These are phyloP conservation scores for Ogataea allantospora DNA, from an alignment of 805 yeast genomes.

Conservation along the genomic window DNA sequence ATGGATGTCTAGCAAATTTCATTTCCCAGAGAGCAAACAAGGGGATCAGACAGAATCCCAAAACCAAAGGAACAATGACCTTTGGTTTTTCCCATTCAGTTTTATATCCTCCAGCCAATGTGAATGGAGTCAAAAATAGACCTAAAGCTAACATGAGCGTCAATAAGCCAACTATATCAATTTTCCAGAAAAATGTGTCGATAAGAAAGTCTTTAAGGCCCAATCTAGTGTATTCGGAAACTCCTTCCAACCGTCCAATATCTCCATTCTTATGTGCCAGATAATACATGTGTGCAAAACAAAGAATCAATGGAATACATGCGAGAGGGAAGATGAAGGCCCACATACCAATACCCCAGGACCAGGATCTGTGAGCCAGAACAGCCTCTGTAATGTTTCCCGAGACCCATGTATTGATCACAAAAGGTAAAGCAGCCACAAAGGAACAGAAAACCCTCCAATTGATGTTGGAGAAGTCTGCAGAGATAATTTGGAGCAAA, in stretches of 20 bases:
- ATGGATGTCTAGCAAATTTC: conserved; percentile 55
- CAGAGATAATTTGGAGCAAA: conserved; percentile 53
- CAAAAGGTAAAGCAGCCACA: conserved; percentile 67
- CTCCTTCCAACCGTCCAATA: conserved; percentile 39
- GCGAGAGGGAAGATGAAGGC: conserved; percentile 71
- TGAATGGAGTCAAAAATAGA: conserved; percentile 67
- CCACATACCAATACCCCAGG: conserved; percentile 81
- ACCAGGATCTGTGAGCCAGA: conserved; percentile 43
- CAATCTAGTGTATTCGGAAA: conserved; percentile 28
- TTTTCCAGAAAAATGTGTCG: conserved; percentile 55
- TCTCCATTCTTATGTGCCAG: conserved; percentile 54
- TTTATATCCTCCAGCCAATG: conserved; percentile 66
- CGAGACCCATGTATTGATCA: conserved; percentile 76
- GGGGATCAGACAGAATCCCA: conserved; percentile 64
- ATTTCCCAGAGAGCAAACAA: conserved; percentile 60
- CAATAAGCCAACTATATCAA: conserved; percentile 63
- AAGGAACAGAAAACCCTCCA: conserved; percentile 69
- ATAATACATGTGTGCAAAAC: conserved; percentile 55
- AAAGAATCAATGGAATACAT: conserved; percentile 55
- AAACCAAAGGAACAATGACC: conserved; percentile 65
- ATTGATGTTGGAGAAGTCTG: conserved; percentile 66
- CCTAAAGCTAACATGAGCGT: conserved; percentile 57
- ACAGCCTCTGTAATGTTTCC: conserved; percentile 53
- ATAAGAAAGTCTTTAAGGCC: conserved; percentile 35
- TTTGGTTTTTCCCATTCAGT: conserved; percentile 58